phyloP scores from a whole-genome alignment of 108 stramenopile genomes.

The Asterionellopsis glacialis region DNA sequence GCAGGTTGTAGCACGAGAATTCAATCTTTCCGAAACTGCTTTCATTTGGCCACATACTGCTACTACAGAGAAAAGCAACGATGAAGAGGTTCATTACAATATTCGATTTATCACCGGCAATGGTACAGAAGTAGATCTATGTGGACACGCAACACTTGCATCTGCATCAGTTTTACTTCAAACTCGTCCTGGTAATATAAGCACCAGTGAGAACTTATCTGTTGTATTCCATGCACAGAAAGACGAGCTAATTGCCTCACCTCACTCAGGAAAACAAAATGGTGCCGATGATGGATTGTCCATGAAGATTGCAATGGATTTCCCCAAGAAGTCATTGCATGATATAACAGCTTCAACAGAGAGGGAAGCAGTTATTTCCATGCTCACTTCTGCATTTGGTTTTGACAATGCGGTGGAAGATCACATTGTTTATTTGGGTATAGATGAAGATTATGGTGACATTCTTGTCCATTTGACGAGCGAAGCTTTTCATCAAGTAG shows the following conservation, averaged over 20 bases:
- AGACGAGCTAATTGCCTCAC: slow-evolving; percentile 20
- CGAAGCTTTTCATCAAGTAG: slow-evolving; percentile 48
- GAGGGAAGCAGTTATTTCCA: slow-evolving; percentile 36
- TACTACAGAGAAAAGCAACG: background rate
- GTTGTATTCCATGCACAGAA: slow-evolving; percentile 58
- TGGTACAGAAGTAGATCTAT: slow-evolving; percentile 84
- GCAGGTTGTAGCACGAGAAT: slow-evolving; percentile 85
- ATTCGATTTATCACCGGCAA: slow-evolving; percentile 75
- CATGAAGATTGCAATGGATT: slow-evolving; percentile 45
- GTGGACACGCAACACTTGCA: slow-evolving; percentile 89
- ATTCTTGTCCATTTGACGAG: slow-evolving; percentile 70
- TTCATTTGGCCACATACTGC: slow-evolving; percentile 55
- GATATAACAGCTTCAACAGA: slow-evolving; percentile 26
- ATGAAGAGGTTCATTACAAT: slow-evolving; percentile 34
- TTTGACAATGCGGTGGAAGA: slow-evolving; percentile 22
- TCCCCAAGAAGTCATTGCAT: slow-evolving; percentile 34
- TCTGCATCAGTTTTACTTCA: slow-evolving; percentile 52
- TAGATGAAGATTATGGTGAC: slow-evolving; percentile 65
- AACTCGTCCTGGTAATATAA: slow-evolving; percentile 14
- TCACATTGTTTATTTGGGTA: slow-evolving; percentile 48
- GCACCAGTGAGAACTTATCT: slow-evolving; percentile 3
- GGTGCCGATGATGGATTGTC: background rate
- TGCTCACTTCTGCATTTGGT: slow-evolving; percentile 53
- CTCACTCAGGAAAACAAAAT: background rate
- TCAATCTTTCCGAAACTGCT: slow-evolving; percentile 94